Evolutionary conservation across 108 stramenopile genomes (phyloP).

Genomic region (Bacterosira constricta): DNA sequence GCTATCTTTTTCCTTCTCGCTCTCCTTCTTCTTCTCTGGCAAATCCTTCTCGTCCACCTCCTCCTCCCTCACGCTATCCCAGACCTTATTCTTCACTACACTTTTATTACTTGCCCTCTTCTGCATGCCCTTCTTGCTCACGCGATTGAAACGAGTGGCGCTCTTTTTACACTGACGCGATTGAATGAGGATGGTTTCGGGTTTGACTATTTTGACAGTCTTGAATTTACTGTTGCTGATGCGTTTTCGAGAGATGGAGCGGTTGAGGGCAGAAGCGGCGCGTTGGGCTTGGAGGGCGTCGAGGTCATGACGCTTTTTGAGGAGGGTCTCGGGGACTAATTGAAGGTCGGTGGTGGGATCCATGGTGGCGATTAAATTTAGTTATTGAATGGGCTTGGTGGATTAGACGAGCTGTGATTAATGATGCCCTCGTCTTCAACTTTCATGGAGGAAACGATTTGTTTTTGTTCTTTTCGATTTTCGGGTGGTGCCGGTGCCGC

Average conservation of each 20-base stretch:
- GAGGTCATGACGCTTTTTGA: slow-evolving; percentile 84
- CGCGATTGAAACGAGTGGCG: slow-evolving; percentile 67
- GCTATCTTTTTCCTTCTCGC: too few relatives aligned
- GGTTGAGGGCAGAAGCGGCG: slow-evolving; percentile 53
- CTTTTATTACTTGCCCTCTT: slow-evolving; percentile 74
- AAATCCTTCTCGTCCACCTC: slow-evolving; percentile 48
- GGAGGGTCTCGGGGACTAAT: slow-evolving; percentile 81
- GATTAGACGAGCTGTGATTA: neutral
- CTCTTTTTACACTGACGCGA: slow-evolving; percentile 60
- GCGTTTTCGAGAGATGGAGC: slow-evolving; percentile 41
- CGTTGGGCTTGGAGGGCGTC: slow-evolving; percentile 73
- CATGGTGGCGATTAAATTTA: too few relatives aligned
- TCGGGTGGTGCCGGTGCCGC: too few relatives aligned
- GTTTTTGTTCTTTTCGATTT: too few relatives aligned
- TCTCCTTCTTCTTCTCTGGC: slow-evolving; percentile 25
- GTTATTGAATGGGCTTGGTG: neutral
- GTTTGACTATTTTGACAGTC: slow-evolving; percentile 61
- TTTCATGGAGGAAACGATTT: neutral
- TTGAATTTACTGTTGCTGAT: slow-evolving; percentile 40
- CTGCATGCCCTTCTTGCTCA: slow-evolving; percentile 87
- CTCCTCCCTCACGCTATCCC: slow-evolving; percentile 36
- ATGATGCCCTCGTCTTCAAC: neutral
- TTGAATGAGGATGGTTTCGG: slow-evolving; percentile 67
- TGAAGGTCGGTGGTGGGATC: slow-evolving; percentile 59
- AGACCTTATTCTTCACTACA: slow-evolving; percentile 56